A percentile compares a stretch with the other conserved stretches of the same genome.
phyloP scores from a whole-genome alignment of 768 basidiomycete genomes.

The Mycena galopus region DNA sequence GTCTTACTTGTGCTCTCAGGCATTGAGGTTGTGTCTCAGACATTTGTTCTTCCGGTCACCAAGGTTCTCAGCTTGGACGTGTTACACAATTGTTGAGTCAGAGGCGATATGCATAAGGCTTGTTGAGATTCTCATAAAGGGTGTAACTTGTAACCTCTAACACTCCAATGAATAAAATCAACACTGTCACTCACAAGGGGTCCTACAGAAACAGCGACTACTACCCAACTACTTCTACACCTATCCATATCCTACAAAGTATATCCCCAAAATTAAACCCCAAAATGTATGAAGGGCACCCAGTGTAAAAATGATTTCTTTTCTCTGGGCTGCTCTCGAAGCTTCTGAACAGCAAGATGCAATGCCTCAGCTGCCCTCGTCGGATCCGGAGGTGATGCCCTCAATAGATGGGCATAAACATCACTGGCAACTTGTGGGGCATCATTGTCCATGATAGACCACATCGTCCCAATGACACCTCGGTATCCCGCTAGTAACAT shows the following conservation, averaged over 20 bases:
- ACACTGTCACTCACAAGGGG: background rate
- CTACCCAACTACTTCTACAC: constrained; percentile 5
- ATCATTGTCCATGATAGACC: no score
- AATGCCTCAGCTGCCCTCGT: no score
- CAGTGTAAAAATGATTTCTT: no score
- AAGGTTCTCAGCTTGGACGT: background rate
- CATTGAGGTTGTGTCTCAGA: constrained; percentile 6
- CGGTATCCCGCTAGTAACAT: background rate
- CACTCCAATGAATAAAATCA: constrained; percentile 1
- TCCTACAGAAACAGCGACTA: background rate
- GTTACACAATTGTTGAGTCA: background rate
- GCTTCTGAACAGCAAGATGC: no score
- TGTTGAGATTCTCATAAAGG: constrained; percentile 1
- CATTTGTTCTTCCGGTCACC: constrained; percentile 2
- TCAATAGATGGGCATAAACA: no score
- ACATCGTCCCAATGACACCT: no score
- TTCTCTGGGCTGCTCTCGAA: no score
- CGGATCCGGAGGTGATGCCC: no score
- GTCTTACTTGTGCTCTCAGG: background rate
- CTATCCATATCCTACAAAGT: background rate
- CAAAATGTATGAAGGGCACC: no score
- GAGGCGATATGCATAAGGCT: background rate
- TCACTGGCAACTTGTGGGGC: no score
- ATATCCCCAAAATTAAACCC: background rate
- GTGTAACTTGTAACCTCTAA: background rate